These are phyloP conservation scores for Leccinum ochraceum DNA, from an alignment of 768 basidiomycete species.

Conservation along the genomic window DNA sequence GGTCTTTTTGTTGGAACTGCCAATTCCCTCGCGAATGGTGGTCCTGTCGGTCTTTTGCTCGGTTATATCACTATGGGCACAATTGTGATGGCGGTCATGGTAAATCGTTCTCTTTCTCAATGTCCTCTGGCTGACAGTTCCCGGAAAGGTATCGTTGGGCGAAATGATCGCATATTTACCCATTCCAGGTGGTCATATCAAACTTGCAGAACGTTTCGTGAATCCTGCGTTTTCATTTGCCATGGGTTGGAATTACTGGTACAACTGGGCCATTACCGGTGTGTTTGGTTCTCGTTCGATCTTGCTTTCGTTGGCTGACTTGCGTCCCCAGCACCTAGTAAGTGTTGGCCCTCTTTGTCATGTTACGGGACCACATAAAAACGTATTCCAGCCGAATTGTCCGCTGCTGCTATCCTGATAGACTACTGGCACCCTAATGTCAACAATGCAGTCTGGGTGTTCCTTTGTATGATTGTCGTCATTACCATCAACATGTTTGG, in stretches of 20 bases:
- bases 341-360: not conserved
- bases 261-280: constrained; percentile 34
- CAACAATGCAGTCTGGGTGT: constrained; percentile 76
- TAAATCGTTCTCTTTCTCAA: constrained; percentile 22
- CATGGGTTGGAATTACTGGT: constrained; percentile 60
- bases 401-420: constrained; percentile 67
- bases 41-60: constrained; percentile 73
- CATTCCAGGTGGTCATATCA: constrained; percentile 80
- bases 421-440: constrained; percentile 64
- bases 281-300: not conserved
- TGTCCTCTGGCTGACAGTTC: not conserved
- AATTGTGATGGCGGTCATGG: constrained; percentile 76
- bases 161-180: constrained; percentile 71
- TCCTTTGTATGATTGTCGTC: constrained; percentile 73
- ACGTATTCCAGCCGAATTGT: constrained; percentile 29
- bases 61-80: constrained; percentile 68
- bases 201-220: constrained; percentile 79
- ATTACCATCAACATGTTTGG: constrained; percentile 75
- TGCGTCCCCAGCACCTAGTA: constrained; percentile 26
- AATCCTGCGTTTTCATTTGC: constrained; percentile 66
- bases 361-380: constrained; percentile 3
- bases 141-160: constrained; percentile 56
- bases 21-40: constrained; percentile 50
- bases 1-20: constrained; percentile 74
- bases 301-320: not conserved